Base-by-base conservation (phyloP, 2,329 filamentous ascomycete genomes). In the Aspergillus sp. region DNA sequence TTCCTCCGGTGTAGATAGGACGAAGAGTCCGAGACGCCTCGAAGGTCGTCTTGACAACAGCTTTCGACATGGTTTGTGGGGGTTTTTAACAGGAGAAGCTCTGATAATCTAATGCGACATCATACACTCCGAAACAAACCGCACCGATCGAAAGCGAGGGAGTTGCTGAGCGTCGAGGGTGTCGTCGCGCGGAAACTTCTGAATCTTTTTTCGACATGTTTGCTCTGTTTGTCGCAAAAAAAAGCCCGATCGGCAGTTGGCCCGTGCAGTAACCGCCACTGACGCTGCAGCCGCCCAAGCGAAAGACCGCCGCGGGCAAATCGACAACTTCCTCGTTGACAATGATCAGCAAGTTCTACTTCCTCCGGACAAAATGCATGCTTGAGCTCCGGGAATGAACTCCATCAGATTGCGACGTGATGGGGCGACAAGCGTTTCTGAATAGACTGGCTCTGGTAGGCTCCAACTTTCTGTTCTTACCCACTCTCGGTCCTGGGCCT, bases 1-100 rank as follows among this genome's bases (percentile, higher is more conserved):
- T 89, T 49, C 95, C 95, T 56, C 95, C 95, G 2, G 94, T 96
- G 73, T 95, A 97, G 53, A 98, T 94, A 20, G 95, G 95, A 69
- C 92, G 90, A 57, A 99, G 90, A 52, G 92, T 90, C 70, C 90
- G 87, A 65, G 85, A 85, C 59, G 90, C 86, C 71, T 96, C 91
- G 75, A 97, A 99, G 3, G 94, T 96, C 59, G 92, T 97, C 82
- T 92, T 96, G 68, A 83, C 76, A 46, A 79, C 80, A 62, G 83
- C 77, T 74, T 84, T 83, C 70, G 84, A 84, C 67, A 78, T 78
- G 54, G 63, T 64, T 61, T 52, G 55, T n/a, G 24, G 26, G 26
- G 31, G 20, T 42, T 54, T 49, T 52, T 11, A 52, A 55, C 7
- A 52, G 29, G n/a, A 32, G 29, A 45, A 39, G 51, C 10, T 32